Conservation (phyloP, 2,329 filamentous ascomycete species). For the Allantophomopsis cytisporea region DNA sequence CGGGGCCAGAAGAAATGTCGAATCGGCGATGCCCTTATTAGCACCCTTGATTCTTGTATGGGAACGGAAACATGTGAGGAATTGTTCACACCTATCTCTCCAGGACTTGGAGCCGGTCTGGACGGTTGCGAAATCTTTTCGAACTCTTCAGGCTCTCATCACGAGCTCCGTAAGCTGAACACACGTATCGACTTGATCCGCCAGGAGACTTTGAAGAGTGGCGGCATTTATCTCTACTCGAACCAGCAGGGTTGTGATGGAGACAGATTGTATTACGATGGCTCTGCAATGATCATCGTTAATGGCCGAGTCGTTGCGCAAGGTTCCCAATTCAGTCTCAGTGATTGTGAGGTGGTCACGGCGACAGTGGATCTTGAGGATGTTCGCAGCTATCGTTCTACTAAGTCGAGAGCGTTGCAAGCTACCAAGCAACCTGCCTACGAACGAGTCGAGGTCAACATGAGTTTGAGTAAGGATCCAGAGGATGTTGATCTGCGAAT, state of each 20-base stretch:
- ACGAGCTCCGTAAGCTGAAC: conserved; percentile 53
- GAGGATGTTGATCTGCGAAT: conserved; percentile 29
- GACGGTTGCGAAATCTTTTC: conserved; percentile 60
- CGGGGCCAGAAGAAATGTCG: conserved; percentile 30
- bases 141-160: conserved; percentile 58
- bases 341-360: conserved; percentile 26
- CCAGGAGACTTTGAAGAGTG: conserved; percentile 48
- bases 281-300: conserved; percentile 44
- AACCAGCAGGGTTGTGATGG: conserved; percentile 45
- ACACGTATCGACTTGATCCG: conserved; percentile 49
- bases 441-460: conserved; percentile 22
- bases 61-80: conserved; percentile 57
- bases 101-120: conserved; percentile 44
- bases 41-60: conserved; percentile 23
- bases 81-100: conserved; percentile 46
- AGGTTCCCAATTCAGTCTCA: conserved; percentile 31
- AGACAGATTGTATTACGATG: conserved; percentile 44
- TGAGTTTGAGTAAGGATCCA: conserved; percentile 25
- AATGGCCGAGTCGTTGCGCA: conserved; percentile 50
- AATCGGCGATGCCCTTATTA: conserved; percentile 43
- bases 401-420: conserved; percentile 9
- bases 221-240: conserved; percentile 46
- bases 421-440: conserved; percentile 21
- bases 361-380: conserved; percentile 61
- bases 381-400: conserved; percentile 43